Evolutionary conservation across 805 yeast species (phyloP).

Genomic region (Kuraishia cidri): DNA sequence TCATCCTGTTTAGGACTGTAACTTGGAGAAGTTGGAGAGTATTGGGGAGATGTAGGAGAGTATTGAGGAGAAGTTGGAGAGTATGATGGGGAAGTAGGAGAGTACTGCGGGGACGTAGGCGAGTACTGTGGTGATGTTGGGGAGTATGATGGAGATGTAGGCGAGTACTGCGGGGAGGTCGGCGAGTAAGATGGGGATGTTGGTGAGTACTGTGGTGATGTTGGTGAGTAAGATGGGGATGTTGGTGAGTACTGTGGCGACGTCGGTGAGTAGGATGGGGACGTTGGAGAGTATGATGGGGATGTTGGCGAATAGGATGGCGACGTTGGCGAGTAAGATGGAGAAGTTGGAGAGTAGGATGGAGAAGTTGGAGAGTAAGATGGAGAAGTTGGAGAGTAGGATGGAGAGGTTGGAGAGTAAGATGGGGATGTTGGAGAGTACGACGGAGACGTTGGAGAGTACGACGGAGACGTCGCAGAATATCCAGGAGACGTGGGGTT

Average conservation of each 20-base stretch:
- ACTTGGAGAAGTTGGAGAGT: slow-evolving; percentile 42
- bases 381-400: slow-evolving; percentile 72
- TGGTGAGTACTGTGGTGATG: slow-evolving; percentile 65
- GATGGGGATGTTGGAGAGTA: slow-evolving; percentile 44
- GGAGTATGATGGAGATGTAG: slow-evolving; percentile 74
- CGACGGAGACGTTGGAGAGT: slow-evolving; percentile 39
- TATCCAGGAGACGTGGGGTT: slow-evolving; percentile 44
- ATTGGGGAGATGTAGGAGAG: slow-evolving; percentile 66
- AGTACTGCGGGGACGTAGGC: slow-evolving; percentile 68
- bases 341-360: slow-evolving; percentile 64
- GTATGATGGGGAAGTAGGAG: slow-evolving; percentile 60
- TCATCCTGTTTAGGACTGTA: slow-evolving; percentile 38
- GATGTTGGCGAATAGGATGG: slow-evolving; percentile 66
- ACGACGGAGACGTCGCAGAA: slow-evolving; percentile 37
- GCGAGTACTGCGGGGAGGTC: slow-evolving; percentile 60
- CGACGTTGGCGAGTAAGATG: slow-evolving; percentile 61
- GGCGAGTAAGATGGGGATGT: slow-evolving; percentile 78
- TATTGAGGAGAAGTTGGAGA: slow-evolving; percentile 68
- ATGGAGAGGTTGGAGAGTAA: slow-evolving; percentile 56
- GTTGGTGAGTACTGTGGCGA: slow-evolving; percentile 58
- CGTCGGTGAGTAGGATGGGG: slow-evolving; percentile 71
- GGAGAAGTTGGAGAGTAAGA: slow-evolving; percentile 57
- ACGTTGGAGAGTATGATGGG: slow-evolving; percentile 72
- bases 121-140: slow-evolving; percentile 68
- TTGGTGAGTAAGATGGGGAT: slow-evolving; percentile 52